Conservation (phyloP, 306 rosid genomes). For the Cucurbita argyrosperma region DNA sequence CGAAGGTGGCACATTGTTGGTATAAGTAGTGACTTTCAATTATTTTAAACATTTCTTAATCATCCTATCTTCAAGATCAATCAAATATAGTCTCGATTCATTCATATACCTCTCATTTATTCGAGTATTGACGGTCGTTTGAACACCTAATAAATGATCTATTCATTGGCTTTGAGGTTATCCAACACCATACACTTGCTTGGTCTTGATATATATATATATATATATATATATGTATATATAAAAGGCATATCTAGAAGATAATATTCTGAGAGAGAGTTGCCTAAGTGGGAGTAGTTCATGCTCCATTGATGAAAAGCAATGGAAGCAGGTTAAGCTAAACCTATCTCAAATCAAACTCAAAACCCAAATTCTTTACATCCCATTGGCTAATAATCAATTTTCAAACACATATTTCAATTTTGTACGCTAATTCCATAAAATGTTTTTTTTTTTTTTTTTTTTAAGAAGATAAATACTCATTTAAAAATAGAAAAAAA, state of each 20-base stretch:
- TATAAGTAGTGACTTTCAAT: too few relatives aligned
- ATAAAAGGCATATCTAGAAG: neutral
- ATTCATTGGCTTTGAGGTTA: neutral
- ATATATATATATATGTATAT: neutral
- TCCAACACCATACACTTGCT: neutral
- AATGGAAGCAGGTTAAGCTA: neutral
- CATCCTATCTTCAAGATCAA: too few relatives aligned
- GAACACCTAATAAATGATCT: neutral
- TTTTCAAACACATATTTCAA: too few relatives aligned
- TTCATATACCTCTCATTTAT: too few relatives aligned
- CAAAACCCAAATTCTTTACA: neutral
- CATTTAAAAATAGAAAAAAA: too few relatives aligned
- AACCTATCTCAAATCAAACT: neutral
- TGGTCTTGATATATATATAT: neutral
- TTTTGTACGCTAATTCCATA: too few relatives aligned
- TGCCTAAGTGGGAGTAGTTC: constrained; percentile 1
- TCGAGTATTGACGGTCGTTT: too few relatives aligned
- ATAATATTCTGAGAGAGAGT: neutral
- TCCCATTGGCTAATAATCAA: neutral
- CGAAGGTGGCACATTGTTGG: too few relatives aligned
- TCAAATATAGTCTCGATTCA: too few relatives aligned
- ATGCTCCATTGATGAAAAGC: constrained; percentile 1
- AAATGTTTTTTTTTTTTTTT: too few relatives aligned
- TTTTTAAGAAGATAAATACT: too few relatives aligned
- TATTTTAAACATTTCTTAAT: too few relatives aligned